Percentiles rank a stretch among this genome's conserved stretches.
phyloP scores from a whole-genome alignment of 164 flowering plant species.

The Umbilicus rupestris region DNA sequence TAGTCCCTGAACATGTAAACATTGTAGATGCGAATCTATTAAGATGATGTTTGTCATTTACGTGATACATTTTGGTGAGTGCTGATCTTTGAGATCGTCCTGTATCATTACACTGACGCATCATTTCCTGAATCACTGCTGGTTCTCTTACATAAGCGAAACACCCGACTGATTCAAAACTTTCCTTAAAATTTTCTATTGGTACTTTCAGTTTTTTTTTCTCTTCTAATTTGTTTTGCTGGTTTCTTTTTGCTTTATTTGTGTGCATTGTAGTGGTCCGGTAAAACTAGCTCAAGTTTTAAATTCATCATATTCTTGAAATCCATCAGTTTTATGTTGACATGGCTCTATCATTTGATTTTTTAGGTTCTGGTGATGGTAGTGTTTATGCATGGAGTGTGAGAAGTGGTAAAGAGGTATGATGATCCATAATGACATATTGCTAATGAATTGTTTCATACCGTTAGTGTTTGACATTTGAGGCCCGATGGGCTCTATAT shows the following conservation, averaged over 20 bases:
- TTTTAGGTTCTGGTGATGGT: slow-evolving; percentile 91
- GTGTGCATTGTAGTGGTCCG: not conserved
- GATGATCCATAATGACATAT: slow-evolving; percentile 3
- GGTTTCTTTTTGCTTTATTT: not conserved
- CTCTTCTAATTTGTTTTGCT: not conserved
- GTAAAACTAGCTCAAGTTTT: not conserved
- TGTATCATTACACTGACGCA: not conserved
- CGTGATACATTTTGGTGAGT: not conserved
- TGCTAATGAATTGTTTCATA: not conserved
- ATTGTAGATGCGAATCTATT: not conserved
- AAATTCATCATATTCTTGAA: not conserved
- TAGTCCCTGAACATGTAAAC: not conserved
- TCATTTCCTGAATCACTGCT: no score
- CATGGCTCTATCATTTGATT: not conserved
- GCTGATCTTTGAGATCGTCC: not conserved
- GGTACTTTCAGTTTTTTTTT: not conserved
- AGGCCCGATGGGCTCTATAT: not conserved
- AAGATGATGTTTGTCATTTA: not conserved
- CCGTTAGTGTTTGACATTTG: not conserved
- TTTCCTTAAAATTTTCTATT: not conserved
- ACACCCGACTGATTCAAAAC: not conserved
- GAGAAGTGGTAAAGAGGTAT: slow-evolving; percentile 81
- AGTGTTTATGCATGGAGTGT: slow-evolving; percentile 90
- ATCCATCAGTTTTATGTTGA: not conserved
- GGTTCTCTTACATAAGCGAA: not conserved